A percentile compares a stretch with the other conserved stretches of the same genome.
Conservation (phyloP, 495 filamentous ascomycete genomes). For the Staphylotrichum longicolle region DNA sequence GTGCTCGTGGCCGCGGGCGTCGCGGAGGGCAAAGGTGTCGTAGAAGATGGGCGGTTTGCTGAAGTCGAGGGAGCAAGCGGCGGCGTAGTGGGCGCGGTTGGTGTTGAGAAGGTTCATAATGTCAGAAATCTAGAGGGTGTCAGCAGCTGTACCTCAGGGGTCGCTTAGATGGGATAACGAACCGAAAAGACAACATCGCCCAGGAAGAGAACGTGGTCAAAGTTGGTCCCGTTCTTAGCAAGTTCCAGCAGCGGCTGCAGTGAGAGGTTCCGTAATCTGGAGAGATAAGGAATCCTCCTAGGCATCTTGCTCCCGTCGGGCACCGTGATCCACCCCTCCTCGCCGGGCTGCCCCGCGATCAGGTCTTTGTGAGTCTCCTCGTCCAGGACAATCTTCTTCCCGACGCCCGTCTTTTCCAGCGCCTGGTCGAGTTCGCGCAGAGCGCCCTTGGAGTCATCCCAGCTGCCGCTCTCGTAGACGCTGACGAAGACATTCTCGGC, state of each 20-base stretch:
- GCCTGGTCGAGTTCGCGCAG: conserved; percentile 57
- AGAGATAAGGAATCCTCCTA: conserved; percentile 67
- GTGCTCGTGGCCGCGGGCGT: conserved; percentile 59
- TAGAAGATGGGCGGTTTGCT: conserved; percentile 65
- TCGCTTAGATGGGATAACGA: conserved; percentile 16
- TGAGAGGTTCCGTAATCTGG: conserved; percentile 59
- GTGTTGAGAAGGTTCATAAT: conserved; percentile 69
- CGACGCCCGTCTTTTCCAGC: conserved; percentile 53
- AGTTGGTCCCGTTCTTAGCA: conserved; percentile 47
- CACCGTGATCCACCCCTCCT: conserved; percentile 60
- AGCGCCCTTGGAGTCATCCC: conserved; percentile 65
- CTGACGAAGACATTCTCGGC: conserved; percentile 67
- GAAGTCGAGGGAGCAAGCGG: conserved; percentile 81
- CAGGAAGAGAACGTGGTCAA: conserved; percentile 69
- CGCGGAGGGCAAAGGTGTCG: conserved; percentile 83
- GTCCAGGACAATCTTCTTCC: conserved; percentile 53
- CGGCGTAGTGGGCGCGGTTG: conserved; percentile 68
- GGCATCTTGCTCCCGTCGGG: conserved; percentile 49
- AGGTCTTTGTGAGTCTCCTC: conserved; percentile 57
- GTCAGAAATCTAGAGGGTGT: conserved; percentile 42
- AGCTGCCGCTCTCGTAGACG: conserved; percentile 69
- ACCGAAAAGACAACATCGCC: conserved; percentile 76
- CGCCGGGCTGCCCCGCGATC: conserved; percentile 41
- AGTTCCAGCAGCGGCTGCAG: conserved; percentile 51
- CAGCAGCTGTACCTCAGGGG: conserved; percentile 6